Evolutionary conservation across 2,329 filamentous ascomycete species (phyloP).

Genomic region (Ambrosiella xylebori): DNA sequence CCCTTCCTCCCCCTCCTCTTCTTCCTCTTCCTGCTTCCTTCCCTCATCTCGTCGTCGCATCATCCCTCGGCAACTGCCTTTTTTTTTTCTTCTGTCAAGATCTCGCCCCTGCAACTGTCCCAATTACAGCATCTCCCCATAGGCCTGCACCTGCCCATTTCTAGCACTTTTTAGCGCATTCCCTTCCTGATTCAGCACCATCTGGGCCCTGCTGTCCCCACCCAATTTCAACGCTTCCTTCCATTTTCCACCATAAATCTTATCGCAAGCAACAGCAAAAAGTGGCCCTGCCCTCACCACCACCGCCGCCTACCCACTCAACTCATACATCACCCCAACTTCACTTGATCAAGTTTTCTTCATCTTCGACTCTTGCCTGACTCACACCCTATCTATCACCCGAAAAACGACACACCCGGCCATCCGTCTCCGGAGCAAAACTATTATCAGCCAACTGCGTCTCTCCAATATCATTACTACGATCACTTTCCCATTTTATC

Average conservation of each 20-base stretch:
- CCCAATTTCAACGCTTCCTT: too few species aligned
- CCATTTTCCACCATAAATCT: neutral
- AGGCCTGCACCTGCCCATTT: too few species aligned
- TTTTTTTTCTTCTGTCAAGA: too few species aligned
- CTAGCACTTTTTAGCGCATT: too few species aligned
- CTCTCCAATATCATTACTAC: neutral
- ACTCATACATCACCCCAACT: neutral
- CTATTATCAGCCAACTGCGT: neutral
- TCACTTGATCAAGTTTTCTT: constrained; percentile 1
- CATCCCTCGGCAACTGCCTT: too few species aligned
- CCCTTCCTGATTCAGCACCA: too few species aligned
- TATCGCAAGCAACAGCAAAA: constrained; percentile 5
- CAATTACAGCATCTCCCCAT: too few species aligned
- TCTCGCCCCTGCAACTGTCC: too few species aligned
- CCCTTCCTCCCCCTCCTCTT: too few species aligned
- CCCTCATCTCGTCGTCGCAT: too few species aligned
- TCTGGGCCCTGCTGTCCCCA: too few species aligned
- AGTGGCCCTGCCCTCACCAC: neutral
- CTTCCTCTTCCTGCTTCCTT: too few species aligned
- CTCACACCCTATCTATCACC: neutral
- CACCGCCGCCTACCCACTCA: neutral
- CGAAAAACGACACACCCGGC: neutral
- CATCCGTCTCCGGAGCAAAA: neutral
- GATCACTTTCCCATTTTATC: neutral
- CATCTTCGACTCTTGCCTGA: neutral